Percentiles rank a stretch among this genome's conserved stretches.
Evolutionary conservation across 345 rosid species (phyloP).

Genomic region (Gossypium australe): DNA sequence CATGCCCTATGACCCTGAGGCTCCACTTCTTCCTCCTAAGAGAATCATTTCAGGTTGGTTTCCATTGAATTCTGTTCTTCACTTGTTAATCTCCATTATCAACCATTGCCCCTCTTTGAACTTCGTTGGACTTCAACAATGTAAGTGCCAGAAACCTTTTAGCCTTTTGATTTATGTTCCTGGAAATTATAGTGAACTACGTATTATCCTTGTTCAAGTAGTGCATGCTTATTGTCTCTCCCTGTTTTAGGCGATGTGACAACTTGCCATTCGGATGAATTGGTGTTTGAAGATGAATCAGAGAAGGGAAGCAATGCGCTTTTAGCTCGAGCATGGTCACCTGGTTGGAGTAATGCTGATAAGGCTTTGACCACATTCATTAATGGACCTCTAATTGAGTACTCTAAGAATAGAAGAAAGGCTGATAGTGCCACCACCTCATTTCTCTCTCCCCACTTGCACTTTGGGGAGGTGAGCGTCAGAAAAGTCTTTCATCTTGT

Average conservation of each 20-base stretch:
- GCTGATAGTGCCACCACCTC: conserved; percentile 99
- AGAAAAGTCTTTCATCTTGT: conserved; percentile 92
- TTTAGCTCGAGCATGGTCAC: conserved; percentile 97
- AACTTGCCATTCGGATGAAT: conserved; percentile 54
- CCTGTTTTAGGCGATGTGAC: conserved; percentile 64
- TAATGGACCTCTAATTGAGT: conserved; percentile 81
- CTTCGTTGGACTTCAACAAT: neutral
- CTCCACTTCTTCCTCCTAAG: conserved; percentile 97
- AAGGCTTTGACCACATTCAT: conserved; percentile 82
- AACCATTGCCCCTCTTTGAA: neutral
- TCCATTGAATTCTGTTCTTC: conserved; percentile 4
- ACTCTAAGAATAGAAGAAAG: conserved; percentile 81
- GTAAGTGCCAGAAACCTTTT: neutral
- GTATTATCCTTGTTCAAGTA: neutral
- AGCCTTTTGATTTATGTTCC: neutral
- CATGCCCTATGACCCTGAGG: conserved; percentile 95
- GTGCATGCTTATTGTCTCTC: neutral
- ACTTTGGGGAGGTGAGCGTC: conserved; percentile 96
- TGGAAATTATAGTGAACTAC: neutral
- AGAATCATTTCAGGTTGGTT: conserved; percentile 76
- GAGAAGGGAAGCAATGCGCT: conserved; percentile 98
- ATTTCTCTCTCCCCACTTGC: conserved; percentile 91
- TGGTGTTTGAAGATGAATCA: conserved; percentile 83
- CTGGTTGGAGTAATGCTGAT: conserved; percentile 94
- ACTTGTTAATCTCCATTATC: neutral